phyloP scores from a whole-genome alignment of 441 rosid genomes.

The Gossypium davidsonii region DNA sequence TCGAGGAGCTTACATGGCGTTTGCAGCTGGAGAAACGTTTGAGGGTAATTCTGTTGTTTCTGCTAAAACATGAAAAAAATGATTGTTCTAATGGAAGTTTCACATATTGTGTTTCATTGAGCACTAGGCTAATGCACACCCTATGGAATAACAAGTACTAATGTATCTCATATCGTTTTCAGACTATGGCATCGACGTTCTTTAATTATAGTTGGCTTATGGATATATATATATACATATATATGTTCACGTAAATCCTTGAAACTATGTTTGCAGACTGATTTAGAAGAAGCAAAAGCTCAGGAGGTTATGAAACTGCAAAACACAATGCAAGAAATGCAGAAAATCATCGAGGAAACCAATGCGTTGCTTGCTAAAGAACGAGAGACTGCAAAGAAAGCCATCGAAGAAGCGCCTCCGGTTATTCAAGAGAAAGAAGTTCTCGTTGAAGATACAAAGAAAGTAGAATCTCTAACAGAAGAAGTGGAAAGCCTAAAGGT shows the following conservation, averaged over 20 bases:
- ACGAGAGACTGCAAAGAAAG: slow-evolving; percentile 68
- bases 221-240: background rate
- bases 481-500: slow-evolving; percentile 85
- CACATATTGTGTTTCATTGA: background rate
- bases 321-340: slow-evolving; percentile 62
- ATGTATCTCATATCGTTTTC: background rate
- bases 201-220: slow-evolving; percentile 5
- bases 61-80: slow-evolving; percentile 6
- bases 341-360: slow-evolving; percentile 68
- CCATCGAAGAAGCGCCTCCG: slow-evolving; percentile 92
- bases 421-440: slow-evolving; percentile 82
- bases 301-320: slow-evolving; percentile 73
- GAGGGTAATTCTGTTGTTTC: slow-evolving; percentile 44
- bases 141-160: background rate
- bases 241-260: slow-evolving; percentile 23
- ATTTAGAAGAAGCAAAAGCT: slow-evolving; percentile 82
- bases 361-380: slow-evolving; percentile 61
- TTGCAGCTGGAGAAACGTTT: slow-evolving; percentile 85
- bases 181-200: background rate
- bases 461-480: slow-evolving; percentile 59
- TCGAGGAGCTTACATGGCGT: slow-evolving; percentile 98
- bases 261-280: slow-evolving; percentile 46
- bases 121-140: background rate
- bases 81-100: slow-evolving; percentile 2
- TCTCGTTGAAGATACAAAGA: slow-evolving; percentile 85